Conservation (phyloP, 2,329 filamentous ascomycete genomes). For the Talaromyces albobiverticillius region DNA sequence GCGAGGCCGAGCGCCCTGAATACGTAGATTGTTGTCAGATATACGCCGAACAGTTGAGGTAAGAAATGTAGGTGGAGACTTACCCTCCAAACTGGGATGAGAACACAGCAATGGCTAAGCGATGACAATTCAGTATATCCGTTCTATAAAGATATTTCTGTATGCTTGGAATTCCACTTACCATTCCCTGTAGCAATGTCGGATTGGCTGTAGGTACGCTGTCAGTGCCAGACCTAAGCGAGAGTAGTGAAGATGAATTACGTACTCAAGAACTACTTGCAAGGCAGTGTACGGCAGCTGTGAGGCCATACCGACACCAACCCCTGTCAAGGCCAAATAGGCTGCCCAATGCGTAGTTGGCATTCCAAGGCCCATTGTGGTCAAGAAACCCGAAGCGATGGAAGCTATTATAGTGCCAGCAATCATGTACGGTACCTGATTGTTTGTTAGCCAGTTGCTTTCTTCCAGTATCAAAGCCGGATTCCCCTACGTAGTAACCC, state of each 20-base stretch:
- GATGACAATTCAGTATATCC: background rate
- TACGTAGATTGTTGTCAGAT: background rate
- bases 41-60: background rate
- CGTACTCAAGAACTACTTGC: constrained; percentile 5
- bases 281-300: constrained; percentile 5
- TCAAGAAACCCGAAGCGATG: background rate
- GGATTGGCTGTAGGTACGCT: background rate
- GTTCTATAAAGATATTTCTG: background rate
- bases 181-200: constrained; percentile 6
- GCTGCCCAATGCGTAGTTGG: constrained; percentile 1
- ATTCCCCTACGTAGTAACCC: constrained; percentile 1
- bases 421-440: constrained; percentile 1
- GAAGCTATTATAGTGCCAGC: background rate
- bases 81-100: constrained; percentile 2
- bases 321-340: constrained; percentile 1
- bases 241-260: background rate
- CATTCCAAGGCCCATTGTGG: background rate
- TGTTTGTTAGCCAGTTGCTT: background rate
- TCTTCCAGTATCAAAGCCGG: background rate
- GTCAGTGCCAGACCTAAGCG: background rate
- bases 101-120: constrained; percentile 2
- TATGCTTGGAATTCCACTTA: background rate
- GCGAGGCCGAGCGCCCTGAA: background rate
- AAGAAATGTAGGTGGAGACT: no score
- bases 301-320: constrained; percentile 1